phyloP scores from a whole-genome alignment of 371 early-diverging fungal genomes.

The Phascolomyces articulosus region DNA sequence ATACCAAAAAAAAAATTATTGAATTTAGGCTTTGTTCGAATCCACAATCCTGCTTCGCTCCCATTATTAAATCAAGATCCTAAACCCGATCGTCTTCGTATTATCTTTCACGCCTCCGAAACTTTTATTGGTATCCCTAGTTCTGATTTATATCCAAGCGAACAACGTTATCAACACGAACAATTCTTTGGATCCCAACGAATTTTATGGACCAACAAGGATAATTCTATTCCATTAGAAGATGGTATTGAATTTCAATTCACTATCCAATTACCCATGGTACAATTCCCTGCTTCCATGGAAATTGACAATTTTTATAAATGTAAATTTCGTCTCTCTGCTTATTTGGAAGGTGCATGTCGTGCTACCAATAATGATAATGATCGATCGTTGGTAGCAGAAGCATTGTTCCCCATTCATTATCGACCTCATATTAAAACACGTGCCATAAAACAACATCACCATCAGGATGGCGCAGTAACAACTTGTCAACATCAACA shows the following conservation, averaged over 20 bases:
- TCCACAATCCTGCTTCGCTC: not conserved
- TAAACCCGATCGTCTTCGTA: conserved; percentile 26
- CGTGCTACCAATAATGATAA: conserved; percentile 5
- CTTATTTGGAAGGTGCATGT: conserved; percentile 20
- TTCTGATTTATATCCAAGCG: not conserved
- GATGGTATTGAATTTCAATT: conserved; percentile 24
- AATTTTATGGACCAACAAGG: conserved; percentile 32
- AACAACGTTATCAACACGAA: not conserved
- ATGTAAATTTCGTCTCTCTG: conserved; percentile 33
- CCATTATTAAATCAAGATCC: not conserved
- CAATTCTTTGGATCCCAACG: conserved; percentile 37
- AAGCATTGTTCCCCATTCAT: conserved; percentile 1
- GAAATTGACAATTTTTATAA: conserved; percentile 23
- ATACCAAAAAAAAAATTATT: not conserved
- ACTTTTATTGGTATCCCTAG: not conserved
- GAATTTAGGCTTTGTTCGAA: not conserved
- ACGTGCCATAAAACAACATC: conserved; percentile 17
- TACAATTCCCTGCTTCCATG: conserved; percentile 41
- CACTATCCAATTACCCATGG: conserved; percentile 43
- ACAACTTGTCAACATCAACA: no score
- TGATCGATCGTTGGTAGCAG: not conserved
- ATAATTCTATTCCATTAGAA: conserved; percentile 16
- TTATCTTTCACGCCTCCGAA: conserved; percentile 38
- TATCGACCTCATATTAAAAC: conserved; percentile 42
- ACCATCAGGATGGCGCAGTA: no score